Base-by-base conservation (phyloP, 345 rosid genomes). In the Toxicodendron radicans region DNA sequence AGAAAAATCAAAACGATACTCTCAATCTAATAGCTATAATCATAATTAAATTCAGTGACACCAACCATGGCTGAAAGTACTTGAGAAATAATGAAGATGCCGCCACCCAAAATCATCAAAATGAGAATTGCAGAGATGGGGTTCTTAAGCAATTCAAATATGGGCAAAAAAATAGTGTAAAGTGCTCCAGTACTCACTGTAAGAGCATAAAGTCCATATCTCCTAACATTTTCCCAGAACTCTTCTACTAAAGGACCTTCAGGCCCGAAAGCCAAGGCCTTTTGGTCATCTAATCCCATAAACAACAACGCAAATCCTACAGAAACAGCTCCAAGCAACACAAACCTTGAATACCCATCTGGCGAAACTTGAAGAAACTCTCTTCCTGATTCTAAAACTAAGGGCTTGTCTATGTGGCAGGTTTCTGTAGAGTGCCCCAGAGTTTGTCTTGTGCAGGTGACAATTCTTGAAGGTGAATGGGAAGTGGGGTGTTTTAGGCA, bases 201-300 rank as follows among this genome's bases (percentile, higher is more conserved):
- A 6, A 95, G 87, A 35, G 98, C 99, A 73, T 95, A 95, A 51
- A 95, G 91, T 9, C 83, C 99, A 61, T 95, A 92, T 78, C 99
- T 87, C 88, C 97, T 91, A 27, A 95, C 96, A 75, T 93, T 95
- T 65, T 95, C 99, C 99, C 99, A 95, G 72, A 95, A 92, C 82
- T 91, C 98, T 82, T 95, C 98, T 79, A 85, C 74, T 49, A 95
- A 48, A 27, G 97, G 99, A 58, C 99, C 98, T 75, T 89, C 97
- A 3, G 98, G 99, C 1, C 98, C 98, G 9, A 93, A 73, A 16
- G 96, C 98, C 84, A 87, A 32, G 5, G 96, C 98, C 83, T 84
- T 89, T 14, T 84, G 81, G 35, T 83, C 87, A 63, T 85, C 92
- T 70, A 87, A 62, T 12, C 86, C 91, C 83, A 87, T 65, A 0